Percentiles rank a stretch among this genome's conserved stretches.
phyloP scores from a whole-genome alignment of 192 early-diverging fungal species.

The Coemansia sp. region DNA sequence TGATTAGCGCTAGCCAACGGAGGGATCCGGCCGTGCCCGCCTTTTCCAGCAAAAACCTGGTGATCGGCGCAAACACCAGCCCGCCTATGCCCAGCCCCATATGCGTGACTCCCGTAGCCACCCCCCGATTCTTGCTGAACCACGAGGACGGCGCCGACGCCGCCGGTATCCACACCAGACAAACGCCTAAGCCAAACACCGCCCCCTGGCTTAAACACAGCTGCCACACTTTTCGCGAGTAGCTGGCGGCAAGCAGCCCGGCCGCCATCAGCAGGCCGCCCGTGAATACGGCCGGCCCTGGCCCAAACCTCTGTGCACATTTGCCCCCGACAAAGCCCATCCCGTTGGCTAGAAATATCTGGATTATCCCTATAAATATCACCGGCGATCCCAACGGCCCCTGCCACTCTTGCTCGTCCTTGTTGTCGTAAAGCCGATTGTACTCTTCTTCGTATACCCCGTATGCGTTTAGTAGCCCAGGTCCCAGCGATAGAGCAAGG shows the following conservation, averaged over 20 bases:
- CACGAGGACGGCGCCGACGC: constrained; percentile 64
- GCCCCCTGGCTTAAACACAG: constrained; percentile 65
- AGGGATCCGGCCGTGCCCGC: constrained; percentile 39
- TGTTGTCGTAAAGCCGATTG: constrained; percentile 38
- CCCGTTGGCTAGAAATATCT: constrained; percentile 49
- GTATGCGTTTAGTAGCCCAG: constrained; percentile 46
- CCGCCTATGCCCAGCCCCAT: constrained; percentile 68
- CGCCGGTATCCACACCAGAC: constrained; percentile 60
- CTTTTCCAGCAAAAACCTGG: constrained; percentile 43
- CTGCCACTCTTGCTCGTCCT: constrained; percentile 20
- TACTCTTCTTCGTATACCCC: constrained; percentile 53
- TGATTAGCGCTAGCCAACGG: constrained; percentile 43
- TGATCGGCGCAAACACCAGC: constrained; percentile 59
- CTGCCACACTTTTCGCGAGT: constrained; percentile 61
- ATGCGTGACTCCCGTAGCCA: constrained; percentile 67
- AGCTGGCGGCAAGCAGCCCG: constrained; percentile 61
- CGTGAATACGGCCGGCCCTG: constrained; percentile 42
- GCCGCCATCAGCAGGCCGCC: constrained; percentile 51
- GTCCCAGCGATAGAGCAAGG: constrained; percentile 35
- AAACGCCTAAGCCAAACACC: constrained; percentile 61
- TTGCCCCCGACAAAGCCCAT: constrained; percentile 39
- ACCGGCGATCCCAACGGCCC: constrained; percentile 39
- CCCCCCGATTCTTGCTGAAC: constrained; percentile 58
- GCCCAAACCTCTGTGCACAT: constrained; percentile 36
- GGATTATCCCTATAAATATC: constrained; percentile 42